These are phyloP conservation scores for Phialophora tarda DNA, from an alignment of 2,329 filamentous ascomycete species.

Conservation along the genomic window DNA sequence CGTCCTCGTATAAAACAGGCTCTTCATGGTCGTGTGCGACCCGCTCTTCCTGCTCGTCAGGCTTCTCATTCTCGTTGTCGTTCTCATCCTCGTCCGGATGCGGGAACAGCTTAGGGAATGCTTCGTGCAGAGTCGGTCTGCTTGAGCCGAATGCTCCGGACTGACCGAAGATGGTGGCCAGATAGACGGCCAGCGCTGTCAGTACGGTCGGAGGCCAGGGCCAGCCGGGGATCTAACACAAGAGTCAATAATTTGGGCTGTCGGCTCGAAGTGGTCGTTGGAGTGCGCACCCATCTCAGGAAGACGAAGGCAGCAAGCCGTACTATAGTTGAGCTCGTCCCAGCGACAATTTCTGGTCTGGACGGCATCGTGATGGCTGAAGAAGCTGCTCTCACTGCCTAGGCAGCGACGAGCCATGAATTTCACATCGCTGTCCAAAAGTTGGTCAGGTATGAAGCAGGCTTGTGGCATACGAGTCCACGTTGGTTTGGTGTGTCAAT, in stretches of 20 bases:
- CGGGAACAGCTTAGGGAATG: slow-evolving; percentile 30
- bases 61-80: slow-evolving; percentile 19
- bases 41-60: slow-evolving; percentile 42
- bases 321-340: slow-evolving; percentile 47
- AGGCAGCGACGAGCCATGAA: slow-evolving; percentile 25
- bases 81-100: slow-evolving; percentile 22
- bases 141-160: slow-evolving; percentile 32
- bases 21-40: slow-evolving; percentile 63
- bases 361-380: slow-evolving; percentile 42
- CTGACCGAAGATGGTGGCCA: slow-evolving; percentile 46
- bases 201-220: slow-evolving; percentile 47
- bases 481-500: background rate
- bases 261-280: slow-evolving; percentile 1
- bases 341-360: slow-evolving; percentile 43
- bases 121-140: slow-evolving; percentile 30
- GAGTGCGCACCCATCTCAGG: slow-evolving; percentile 51
- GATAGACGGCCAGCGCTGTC: slow-evolving; percentile 53
- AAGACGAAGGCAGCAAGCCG: slow-evolving; percentile 49
- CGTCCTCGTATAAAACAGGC: slow-evolving; percentile 64
- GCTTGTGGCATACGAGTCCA: slow-evolving; percentile 5
- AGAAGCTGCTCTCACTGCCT: slow-evolving; percentile 24
- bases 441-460: slow-evolving; percentile 14
- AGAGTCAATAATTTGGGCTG: slow-evolving; percentile 11
- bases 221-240: slow-evolving; percentile 48
- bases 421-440: slow-evolving; percentile 20